Evolutionary conservation across 2,329 filamentous ascomycete genomes (phyloP), one percentile per base, ranked within the genome.

Genomic region (Graphilbum fragrans): DNA sequence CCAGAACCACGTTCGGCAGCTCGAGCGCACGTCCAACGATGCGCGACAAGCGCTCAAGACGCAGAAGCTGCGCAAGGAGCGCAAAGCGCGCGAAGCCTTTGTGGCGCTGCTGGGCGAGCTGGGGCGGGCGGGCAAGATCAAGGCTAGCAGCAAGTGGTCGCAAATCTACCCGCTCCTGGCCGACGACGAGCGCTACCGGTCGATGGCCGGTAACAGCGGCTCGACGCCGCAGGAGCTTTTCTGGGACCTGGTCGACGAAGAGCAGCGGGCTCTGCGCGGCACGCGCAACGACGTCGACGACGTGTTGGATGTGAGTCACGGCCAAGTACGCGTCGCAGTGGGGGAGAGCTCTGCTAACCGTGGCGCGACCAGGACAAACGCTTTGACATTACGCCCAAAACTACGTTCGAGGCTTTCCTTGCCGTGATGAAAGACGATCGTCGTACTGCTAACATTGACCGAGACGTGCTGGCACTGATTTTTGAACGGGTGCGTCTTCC

Each of bases 161-260:
- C 75, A 87, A 45, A 71, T 96, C 48, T 69, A 82, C 50, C 77
- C 82, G 1, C 58, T 82, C 37, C 74, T 98, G 50, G 75, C 84
- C 52, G 69, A 83, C 42, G 92, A 98, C 54, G 73, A 81, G 37
- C 84, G 88, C 50, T 96, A 94, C 61, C 72, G 69, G 52, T 79
- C 77, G 48, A 86, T 94, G 69, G 73, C 88, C 45, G 88, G 87
- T 39, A 86, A 93, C 56, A 63, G 74, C 44, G 88, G 90, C 42
- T 94, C 88, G 5, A 83, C 77, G 5, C 86, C 92, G 14, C 72
- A 94, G 49, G 87, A 96, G 54, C 69, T 98, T 7, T 96, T 98
- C 65, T 95, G 90, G 86, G 92, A 98, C 58, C 69, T 88, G 37
- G 72, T 96, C 21, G 92, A 96, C 58, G 87, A 94, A 58, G 87